Evolutionary conservation across 2,329 filamentous ascomycete genomes (phyloP).

Genomic region (Cercospora citrullina): DNA sequence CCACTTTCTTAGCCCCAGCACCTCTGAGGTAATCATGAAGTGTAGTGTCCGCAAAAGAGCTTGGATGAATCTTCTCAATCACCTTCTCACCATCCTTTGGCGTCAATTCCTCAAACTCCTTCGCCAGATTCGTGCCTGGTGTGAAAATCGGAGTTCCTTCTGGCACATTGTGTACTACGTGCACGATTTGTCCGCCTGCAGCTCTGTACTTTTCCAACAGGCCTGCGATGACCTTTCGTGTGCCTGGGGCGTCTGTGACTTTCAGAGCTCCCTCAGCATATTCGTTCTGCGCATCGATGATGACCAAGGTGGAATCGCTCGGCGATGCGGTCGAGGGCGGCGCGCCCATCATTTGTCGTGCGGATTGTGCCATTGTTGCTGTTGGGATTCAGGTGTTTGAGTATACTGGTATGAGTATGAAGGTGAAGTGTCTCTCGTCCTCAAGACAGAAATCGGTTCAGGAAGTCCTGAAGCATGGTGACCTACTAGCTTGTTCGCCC

Average conservation of each 20-base stretch:
- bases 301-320: conserved; percentile 61
- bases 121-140: conserved; percentile 58
- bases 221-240: conserved; percentile 57
- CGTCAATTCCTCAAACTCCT: conserved; percentile 61
- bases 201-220: conserved; percentile 63
- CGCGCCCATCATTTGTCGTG: conserved; percentile 57
- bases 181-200: conserved; percentile 57
- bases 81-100: conserved; percentile 58
- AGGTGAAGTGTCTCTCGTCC: not conserved
- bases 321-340: conserved; percentile 57
- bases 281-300: conserved; percentile 72
- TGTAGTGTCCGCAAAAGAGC: conserved; percentile 61
- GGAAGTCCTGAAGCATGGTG: too few species aligned
- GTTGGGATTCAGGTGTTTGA: not conserved
- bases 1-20: conserved; percentile 58
- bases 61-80: conserved; percentile 59
- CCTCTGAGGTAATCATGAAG: conserved; percentile 57
- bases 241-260: conserved; percentile 55
- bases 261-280: conserved; percentile 61
- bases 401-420: not conserved
- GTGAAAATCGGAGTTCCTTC: conserved; percentile 67
- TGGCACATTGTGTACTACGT: conserved; percentile 61
- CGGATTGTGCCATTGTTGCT: conserved; percentile 38
- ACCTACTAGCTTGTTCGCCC: not conserved
- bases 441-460: not conserved